phyloP scores from a whole-genome alignment of 352 stramenopile species.

The Phytophthora lateralis region DNA sequence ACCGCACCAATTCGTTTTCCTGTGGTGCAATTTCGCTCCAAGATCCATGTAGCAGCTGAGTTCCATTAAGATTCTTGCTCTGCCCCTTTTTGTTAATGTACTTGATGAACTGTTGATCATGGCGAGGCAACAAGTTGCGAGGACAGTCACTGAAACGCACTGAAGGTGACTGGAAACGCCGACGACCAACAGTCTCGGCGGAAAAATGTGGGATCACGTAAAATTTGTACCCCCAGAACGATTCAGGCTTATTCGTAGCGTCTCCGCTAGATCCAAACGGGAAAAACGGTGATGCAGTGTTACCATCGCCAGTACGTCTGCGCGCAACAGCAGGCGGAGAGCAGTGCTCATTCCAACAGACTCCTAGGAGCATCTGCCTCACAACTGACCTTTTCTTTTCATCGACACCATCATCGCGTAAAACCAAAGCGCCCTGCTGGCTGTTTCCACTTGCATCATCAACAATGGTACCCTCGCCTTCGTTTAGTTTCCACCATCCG shows the following conservation, averaged over 20 bases:
- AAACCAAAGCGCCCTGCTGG: conserved; percentile 23
- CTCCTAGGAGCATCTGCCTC: conserved; percentile 10
- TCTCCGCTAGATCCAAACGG: conserved; percentile 27
- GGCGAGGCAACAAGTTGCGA: conserved; percentile 31
- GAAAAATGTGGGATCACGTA: conserved; percentile 79
- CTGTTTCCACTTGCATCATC: conserved; percentile 48
- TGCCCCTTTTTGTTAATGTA: conserved; percentile 73
- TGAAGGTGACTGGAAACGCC: conserved; percentile 48
- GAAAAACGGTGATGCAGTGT: conserved; percentile 20
- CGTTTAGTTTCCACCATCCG: conserved; percentile 68
- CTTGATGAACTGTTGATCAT: conserved; percentile 74
- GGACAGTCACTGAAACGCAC: conserved; percentile 28
- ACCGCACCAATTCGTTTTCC: conserved; percentile 67
- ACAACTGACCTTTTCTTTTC: conserved; percentile 3
- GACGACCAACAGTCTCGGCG: conserved; percentile 48
- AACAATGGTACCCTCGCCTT: conserved; percentile 45
- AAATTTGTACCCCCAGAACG: conserved; percentile 73
- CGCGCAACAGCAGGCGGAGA: conserved; percentile 34
- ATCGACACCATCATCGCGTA: not conserved
- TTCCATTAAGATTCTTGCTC: conserved; percentile 51
- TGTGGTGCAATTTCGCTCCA: conserved; percentile 71
- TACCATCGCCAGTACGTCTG: conserved; percentile 33
- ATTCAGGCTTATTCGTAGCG: conserved; percentile 5
- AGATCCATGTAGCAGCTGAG: conserved; percentile 52
- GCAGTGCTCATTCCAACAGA: conserved; percentile 30